Conservation (phyloP, 202 grass and related monocot genomes). For the Zizania palustris region DNA sequence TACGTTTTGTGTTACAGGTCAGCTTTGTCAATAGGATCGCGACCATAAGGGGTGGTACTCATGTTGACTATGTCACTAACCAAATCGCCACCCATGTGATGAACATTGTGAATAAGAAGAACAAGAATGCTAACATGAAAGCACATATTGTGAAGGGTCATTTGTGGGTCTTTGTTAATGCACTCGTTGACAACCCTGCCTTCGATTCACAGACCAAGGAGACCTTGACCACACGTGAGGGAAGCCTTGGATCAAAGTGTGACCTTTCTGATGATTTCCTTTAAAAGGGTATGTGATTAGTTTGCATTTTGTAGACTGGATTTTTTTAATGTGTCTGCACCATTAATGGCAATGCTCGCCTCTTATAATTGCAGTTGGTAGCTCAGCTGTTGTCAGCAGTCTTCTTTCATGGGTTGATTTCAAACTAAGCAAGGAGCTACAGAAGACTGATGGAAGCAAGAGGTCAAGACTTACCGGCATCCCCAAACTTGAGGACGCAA, state of each 20-base stretch:
- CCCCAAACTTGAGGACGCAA: constrained; percentile 92
- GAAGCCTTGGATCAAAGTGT: constrained; percentile 81
- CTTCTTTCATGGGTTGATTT: constrained; percentile 89
- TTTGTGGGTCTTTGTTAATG: constrained; percentile 90
- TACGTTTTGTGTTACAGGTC: constrained; percentile 50
- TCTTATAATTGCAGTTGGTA: constrained; percentile 58
- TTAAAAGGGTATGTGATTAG: constrained; percentile 51
- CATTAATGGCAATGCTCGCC: neutral
- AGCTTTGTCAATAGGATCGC: constrained; percentile 90
- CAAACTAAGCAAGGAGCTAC: constrained; percentile 84
- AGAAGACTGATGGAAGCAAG: constrained; percentile 92
- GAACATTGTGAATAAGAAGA: constrained; percentile 67
- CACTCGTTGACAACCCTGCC: constrained; percentile 79
- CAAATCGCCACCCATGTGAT: constrained; percentile 69
- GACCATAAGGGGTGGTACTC: constrained; percentile 79
- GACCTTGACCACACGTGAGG: constrained; percentile 81
- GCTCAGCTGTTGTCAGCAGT: constrained; percentile 56
- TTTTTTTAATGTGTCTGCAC: neutral
- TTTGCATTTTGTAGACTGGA: neutral
- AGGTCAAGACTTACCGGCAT: constrained; percentile 69
- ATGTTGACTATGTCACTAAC: constrained; percentile 78
- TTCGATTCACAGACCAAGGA: constrained; percentile 98
- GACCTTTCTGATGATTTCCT: constrained; percentile 65
- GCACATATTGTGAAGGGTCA: constrained; percentile 64
- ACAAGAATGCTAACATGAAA: constrained; percentile 81